Base-by-base conservation (phyloP, 202 grass and related monocot genomes). In the Schoenoplectus triqueter region DNA sequence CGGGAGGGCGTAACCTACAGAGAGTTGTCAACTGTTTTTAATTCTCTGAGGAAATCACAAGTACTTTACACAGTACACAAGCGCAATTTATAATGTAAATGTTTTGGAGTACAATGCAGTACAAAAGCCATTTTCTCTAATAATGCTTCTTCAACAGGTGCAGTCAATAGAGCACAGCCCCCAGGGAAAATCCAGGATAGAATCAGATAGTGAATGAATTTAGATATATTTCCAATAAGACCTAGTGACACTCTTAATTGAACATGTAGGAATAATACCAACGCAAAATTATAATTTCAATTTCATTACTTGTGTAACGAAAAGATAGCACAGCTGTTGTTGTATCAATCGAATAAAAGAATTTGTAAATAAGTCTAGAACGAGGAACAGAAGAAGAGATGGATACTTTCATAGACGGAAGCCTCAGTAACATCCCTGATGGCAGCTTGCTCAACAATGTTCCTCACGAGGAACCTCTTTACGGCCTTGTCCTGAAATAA, bases 361-460 rank as follows among this genome's bases (percentile, higher is more conserved):
- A 57, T 31, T 31, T 31, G 0, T 31, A 31, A 31, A 31, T 31
- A 31, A 57, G 2, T 57, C 14, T 57, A 57, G 11, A 57, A 15
- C 9, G 17, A 22, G 7, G 4, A 42, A 48, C 45, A 17, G 11
- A 11, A 48, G 21, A 70, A 60, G 3, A 71, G 17, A 31, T 31
- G 17, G 17, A 66, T 86, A 90, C 94, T 78, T 68, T 92, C 94
- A 83, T 94, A 92, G 1, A 94, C 94, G 22, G 91, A 92, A 61
- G 94, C 94, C 64, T 97, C 94, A 9, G 93, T 88, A 21, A 94
- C 88, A 69, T 97, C 94, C 75, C 91, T 97, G 17, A 97, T 88
- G 0, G 94, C 94, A 74, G 94, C 91, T 45, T 92, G 91, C 83
- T 97, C 91, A 18, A 97, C 94, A 22, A 97, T 97, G 84, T 94